These are phyloP conservation scores for Suillus brevipes DNA, from an alignment of 768 basidiomycete species.

Conservation along the genomic window DNA sequence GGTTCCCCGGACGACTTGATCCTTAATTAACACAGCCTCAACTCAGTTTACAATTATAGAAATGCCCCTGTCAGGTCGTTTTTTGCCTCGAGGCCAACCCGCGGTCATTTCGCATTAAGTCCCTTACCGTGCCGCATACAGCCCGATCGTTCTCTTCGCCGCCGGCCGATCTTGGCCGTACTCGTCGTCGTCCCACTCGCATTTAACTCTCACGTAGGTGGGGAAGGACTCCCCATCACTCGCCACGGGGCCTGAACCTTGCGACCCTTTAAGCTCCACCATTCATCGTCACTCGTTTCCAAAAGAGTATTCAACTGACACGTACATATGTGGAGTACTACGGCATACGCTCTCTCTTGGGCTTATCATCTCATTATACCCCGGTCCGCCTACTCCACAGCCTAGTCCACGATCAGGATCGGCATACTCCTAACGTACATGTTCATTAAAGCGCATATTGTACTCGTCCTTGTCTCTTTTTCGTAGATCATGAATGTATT, in stretches of 20 bases:
- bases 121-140: constrained; percentile 5
- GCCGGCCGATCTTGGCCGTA: background rate
- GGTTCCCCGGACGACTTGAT: constrained; percentile 6
- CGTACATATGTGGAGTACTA: constrained; percentile 1
- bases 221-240: background rate
- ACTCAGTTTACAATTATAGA: background rate
- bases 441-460: too few relatives aligned
- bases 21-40: constrained; percentile 4
- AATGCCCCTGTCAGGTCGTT: constrained; percentile 3
- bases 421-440: background rate
- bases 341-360: background rate
- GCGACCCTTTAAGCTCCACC: background rate
- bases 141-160: constrained; percentile 1
- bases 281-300: background rate
- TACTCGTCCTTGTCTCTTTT: background rate
- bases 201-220: background rate
- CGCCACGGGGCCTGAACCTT: constrained; percentile 3
- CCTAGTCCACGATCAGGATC: background rate
- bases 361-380: background rate
- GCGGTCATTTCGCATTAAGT: constrained; percentile 2
- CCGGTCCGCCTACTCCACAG: background rate
- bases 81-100: constrained; percentile 6
- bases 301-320: background rate
- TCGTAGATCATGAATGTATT: background rate
- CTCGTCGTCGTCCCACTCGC: constrained; percentile 3